Evolutionary conservation across 305 asterid species (phyloP), one percentile per base, ranked within the genome.

Genomic region (Plantago rigida): DNA sequence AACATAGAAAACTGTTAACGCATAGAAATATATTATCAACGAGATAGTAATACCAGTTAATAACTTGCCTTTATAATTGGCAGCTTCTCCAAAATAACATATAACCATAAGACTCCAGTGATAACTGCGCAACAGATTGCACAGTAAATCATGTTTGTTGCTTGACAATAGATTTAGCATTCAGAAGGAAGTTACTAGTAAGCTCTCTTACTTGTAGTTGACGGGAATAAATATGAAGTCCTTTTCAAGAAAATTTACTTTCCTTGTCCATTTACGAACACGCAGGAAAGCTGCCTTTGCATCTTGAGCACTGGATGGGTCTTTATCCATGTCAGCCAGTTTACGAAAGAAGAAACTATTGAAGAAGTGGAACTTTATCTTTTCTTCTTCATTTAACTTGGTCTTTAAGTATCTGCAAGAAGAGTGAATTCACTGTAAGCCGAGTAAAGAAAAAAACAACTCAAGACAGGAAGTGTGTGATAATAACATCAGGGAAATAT

Each of bases 221-320:
- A 91, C 90, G 6, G 98, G 98, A 78, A 91, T 83, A 74, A 91
- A 71, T 45, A 91, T 70, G 73, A 84, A 91, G 71, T 88, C 96
- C 82, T 91, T 91, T 26, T 86, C 93, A 62, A 91, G 89, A 59
- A 91, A 80, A 77, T 87, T 81, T 60, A 91, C 79, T 82, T 87
- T 92, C 78, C 96, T 89, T 55, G 99, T 92, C 99, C 99, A 92
- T 77, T 92, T 92, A 64, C 94, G 93, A 73, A 92, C 99, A 69
- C 94, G 97, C 63, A 75, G 82, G 76, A 92, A 92, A 67, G 96
- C 94, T 67, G 97, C 94, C 67, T 75, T 84, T 66, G 96, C 95
- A 65, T 89, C 96, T 71, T 81, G 79, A 65, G 91, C 84, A 73
- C 84, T 83, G 59, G 90, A 77, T 47, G 99, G 95, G 78, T 92